Base-by-base conservation (phyloP, 2,329 filamentous ascomycete genomes). In the Aureobasidium sp. region DNA sequence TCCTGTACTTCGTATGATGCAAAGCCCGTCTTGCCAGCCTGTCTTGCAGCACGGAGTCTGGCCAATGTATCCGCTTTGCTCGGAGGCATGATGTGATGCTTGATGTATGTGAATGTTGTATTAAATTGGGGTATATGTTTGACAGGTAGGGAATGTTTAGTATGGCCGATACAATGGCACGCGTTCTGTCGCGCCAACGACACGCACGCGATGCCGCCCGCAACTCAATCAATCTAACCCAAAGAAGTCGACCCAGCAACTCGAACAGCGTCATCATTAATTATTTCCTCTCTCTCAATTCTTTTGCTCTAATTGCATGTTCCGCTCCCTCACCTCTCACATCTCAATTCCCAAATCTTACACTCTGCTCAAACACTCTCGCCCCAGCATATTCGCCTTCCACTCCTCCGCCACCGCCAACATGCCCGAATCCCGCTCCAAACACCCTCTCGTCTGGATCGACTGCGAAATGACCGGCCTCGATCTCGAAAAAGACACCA, bases 391-490 rank as follows among this genome's bases (percentile, higher is more conserved):
- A 21, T 21, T n/a, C n/a, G n/a, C n/a, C 21, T 21, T 21, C 21
- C 34, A 30, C 15, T 49, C 27, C 45, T 37, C 53, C 29, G 37
- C 62, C 63, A 69, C 37, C 50, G 76, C 62, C 63, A 69, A 25
- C 52, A 76, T 76, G 75, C 74, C 73, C 2, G 75, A 76, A 65
- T 76, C 76, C 63, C 71, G 74, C 47, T 87, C 85, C 27, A 79
- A 75, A 54, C 85, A 86, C 66, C 87, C 88, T 9, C 76, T 95
- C 41, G 89, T 95, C 65, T 95, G 91, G 90, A 92, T 96, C 66
- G 91, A 96, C 76, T 88, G 86, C 70, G 86, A 88, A 91, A 99
- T 99, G 94, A 97, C 91, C 36, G 91, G 91, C 27, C 83, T 96
- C 8, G 81, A 96, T 73, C 81, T 86, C 2, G 83, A 89, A 63